Evolutionary conservation across 768 basidiomycete genomes (phyloP), one percentile per base, ranked within the genome.

Genomic region (Dioszegia aurantiaca): DNA sequence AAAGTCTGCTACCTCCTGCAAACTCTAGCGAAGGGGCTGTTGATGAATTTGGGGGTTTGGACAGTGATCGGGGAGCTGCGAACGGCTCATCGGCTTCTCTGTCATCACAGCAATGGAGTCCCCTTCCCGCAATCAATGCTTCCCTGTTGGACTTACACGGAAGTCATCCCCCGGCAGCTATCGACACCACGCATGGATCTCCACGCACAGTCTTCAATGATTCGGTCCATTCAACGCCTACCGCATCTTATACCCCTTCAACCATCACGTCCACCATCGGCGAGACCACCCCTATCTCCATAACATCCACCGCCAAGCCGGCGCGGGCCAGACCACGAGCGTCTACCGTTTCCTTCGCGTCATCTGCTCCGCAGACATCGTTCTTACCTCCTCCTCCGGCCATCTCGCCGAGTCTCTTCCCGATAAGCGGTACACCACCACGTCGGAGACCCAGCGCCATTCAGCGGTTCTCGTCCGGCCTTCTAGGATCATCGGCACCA

Each of bases 291-390:
- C 12, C 40, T 27, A 2, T 24, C 28, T 24, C 33, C 44, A 46
- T 28, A 53, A n/a, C 36, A 39, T 27, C 31, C 49, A 17, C 49
- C 37, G 39, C 36, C 8, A 26, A 23, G 21, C 21, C 52, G 23
- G n/a, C 48, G 4, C 41, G 52, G 27, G 51, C 41, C 19, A 30
- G 72, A 45, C 64, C 62, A 0, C 23, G 72, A 39, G 69, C 72
- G 0, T 73, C 72, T 6, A 73, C 72, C 16, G 58, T 73, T 10
- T 67, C 72, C 3, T 52, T 61, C n/a, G 68, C 47, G n/a, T 55
- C 71, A 4, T 49, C 64, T 23, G 64, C 43, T 14, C 58, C 61
- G 1, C 46, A 47, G 23, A 55, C 72, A 0, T 59, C 65, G 4
- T 55, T 58, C 26, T 59, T 65, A 31, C 54, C 40, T 39, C 51